Base-by-base conservation (phyloP, 2,329 filamentous ascomycete genomes). In the Tolypocladium guangdongense region DNA sequence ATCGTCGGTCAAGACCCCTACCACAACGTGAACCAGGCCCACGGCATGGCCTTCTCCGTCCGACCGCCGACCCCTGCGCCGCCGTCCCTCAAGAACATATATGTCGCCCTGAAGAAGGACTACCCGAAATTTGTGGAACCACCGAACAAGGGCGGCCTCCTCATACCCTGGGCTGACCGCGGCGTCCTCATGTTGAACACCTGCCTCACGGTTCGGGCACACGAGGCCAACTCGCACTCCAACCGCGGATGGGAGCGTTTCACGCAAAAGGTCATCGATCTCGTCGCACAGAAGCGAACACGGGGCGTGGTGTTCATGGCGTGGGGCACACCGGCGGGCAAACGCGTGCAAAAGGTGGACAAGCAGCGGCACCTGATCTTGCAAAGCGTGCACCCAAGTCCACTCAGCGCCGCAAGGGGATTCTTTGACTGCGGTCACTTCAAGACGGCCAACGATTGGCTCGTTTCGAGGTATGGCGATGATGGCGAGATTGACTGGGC, bases 1-100 rank as follows among this genome's bases (percentile, higher is more conserved):
- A 90, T 99, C 64, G 71, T 97, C 52, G 93, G 93, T 59, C 93
- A 99, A 74, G 93, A 99, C 68, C 93, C 93, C 3, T 99, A 99
- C 70, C 93, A 99, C 75, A 95, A 95, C 68, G 70, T 83, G 68
- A 95, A 95, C 70, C 93, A 99, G 76, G 93, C 93, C 50, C 93
- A 97, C 69, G 93, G 93, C 45, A 84, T 99, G 55, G 92, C 88
- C 67, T 99, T 99, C 78, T 96, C 90, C 49, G 91, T 97, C 53
- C 88, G 88, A 11, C 86, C 92, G 3, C 93, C 93, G 0, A 95
- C 90, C 0, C 82, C 82, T 4, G 90, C 92, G 1, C 93, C 93
- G 0, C 91, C 92, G 0, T 96, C 90, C 1, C 83, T 99, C 18
- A 82, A 83, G 62, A 99, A 99, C 73, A 96, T 99, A 74, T 99